phyloP scores from a whole-genome alignment of 371 early-diverging fungal genomes.

The Apophysomyces sp. region DNA sequence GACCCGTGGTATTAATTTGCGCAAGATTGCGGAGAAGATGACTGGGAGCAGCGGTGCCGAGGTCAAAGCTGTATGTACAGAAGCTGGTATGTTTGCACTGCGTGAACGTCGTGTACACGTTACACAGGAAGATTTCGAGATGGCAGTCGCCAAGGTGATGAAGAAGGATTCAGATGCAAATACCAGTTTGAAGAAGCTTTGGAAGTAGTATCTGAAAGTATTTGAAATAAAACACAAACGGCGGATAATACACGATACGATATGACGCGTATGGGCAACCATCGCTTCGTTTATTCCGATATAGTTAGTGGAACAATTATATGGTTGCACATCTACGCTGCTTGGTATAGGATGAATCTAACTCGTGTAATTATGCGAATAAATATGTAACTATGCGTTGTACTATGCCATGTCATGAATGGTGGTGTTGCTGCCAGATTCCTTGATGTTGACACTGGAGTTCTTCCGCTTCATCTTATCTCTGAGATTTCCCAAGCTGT shows the following conservation, averaged over 20 bases:
- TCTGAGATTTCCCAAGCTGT: constrained; percentile 12
- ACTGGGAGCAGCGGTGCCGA: constrained; percentile 94
- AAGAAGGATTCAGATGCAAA: constrained; percentile 98
- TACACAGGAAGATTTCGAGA: constrained; percentile 99
- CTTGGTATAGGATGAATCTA: neutral
- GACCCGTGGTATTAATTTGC: constrained; percentile 97
- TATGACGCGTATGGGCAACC: neutral
- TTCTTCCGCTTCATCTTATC: constrained; percentile 20
- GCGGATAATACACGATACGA: neutral
- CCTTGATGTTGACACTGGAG: constrained; percentile 10
- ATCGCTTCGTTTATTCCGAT: neutral
- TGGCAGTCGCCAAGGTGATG: constrained; percentile 99
- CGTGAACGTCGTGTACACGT: constrained; percentile 99
- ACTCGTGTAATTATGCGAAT: neutral
- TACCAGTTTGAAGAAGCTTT: constrained; percentile 95
- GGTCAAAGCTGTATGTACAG: constrained; percentile 96
- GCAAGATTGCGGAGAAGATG: constrained; percentile 98
- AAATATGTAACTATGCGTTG: neutral
- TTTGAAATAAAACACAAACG: neutral
- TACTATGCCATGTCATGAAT: neutral
- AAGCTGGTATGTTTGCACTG: constrained; percentile 99
- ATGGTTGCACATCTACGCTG: neutral
- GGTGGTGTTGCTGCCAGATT: neutral
- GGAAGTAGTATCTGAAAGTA: constrained; percentile 71
- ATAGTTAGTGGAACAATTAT: neutral